Evolutionary conservation across 2,329 filamentous ascomycete species (phyloP).

Genomic region (Blastomyces gilchristii): DNA sequence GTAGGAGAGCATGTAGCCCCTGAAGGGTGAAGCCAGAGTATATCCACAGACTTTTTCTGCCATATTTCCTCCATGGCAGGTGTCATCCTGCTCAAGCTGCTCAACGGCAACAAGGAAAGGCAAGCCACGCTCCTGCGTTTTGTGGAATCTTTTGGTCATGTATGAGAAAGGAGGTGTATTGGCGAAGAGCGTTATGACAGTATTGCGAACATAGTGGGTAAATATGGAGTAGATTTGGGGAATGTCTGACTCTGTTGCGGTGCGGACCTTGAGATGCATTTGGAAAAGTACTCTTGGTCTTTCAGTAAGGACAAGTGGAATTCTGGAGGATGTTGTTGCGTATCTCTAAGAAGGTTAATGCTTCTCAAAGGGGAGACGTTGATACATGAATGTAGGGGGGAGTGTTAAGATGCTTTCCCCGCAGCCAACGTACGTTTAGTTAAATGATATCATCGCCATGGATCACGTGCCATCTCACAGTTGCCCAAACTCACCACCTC

Average conservation of each 20-base stretch:
- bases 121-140: slow-evolving; percentile 17
- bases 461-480: not conserved
- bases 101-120: slow-evolving; percentile 32
- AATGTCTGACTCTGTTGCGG: slow-evolving; percentile 25
- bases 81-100: not conserved
- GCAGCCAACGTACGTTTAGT: not conserved
- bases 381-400: not conserved
- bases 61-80: not conserved
- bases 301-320: not conserved
- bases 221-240: slow-evolving; percentile 28
- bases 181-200: slow-evolving; percentile 27
- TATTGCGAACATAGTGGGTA: slow-evolving; percentile 31
- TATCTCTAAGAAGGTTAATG: not conserved
- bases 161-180: slow-evolving; percentile 22
- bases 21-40: slow-evolving; percentile 28
- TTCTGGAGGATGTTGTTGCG: not conserved
- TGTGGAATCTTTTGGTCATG: slow-evolving; percentile 22
- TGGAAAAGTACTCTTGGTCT: not conserved
- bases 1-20: slow-evolving; percentile 29
- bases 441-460: not conserved
- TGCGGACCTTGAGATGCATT: slow-evolving; percentile 27
- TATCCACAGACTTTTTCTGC: slow-evolving; percentile 25
- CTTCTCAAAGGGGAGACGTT: too few species aligned
- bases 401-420: not conserved
- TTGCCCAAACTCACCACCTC: not conserved